Evolutionary conservation across 1,139 yeast genomes (phyloP), one percentile per base, ranked within the genome.

Genomic region (Suhomyces coccinellae): DNA sequence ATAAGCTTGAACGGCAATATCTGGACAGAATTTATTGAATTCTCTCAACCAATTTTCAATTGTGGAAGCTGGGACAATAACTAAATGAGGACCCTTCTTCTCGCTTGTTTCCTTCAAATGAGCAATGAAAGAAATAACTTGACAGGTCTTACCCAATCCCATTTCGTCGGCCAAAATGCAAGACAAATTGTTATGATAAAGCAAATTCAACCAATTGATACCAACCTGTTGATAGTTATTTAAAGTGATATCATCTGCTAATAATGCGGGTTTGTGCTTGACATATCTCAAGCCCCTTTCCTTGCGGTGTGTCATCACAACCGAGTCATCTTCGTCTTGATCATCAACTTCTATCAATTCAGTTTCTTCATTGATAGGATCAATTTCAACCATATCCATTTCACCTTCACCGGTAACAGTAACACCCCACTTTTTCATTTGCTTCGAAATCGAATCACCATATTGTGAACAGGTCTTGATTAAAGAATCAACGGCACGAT

Each of bases 81-180:
- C 82, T 46, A 84, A 65, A 68, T 87, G 95, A 1, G 95, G 95
- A 0, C 93, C 91, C 6, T 67, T 64, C 35, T 67, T 62, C 20
- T 58, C 64, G 6, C 79, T 79, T 4, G 56, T 72, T 54, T 87
- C 85, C 59, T 88, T 87, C 56, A 93, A 73, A 59, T 87, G 84
- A 1, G 98, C 90, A 61, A 93, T 69, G 59, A 93, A 91, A n/a
- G 97, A 79, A 66, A 93, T 90, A 26, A 93, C 96, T 67, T 93
- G 98, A 64, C 96, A 87, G 0, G 98, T 93, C 62, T 93, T 93
- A 47, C 99, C 99, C 42, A 93, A 72, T 11, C 98, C 98, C 98
- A 91, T 90, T 65, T 93, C 99, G 67, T 93, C 99, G 0, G 99
- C 99, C 40, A 93, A 72, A 47, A 93, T 93, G 67, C 99, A 91